Base-by-base conservation (phyloP, 306 rosid genomes). In the Glycine soja region DNA sequence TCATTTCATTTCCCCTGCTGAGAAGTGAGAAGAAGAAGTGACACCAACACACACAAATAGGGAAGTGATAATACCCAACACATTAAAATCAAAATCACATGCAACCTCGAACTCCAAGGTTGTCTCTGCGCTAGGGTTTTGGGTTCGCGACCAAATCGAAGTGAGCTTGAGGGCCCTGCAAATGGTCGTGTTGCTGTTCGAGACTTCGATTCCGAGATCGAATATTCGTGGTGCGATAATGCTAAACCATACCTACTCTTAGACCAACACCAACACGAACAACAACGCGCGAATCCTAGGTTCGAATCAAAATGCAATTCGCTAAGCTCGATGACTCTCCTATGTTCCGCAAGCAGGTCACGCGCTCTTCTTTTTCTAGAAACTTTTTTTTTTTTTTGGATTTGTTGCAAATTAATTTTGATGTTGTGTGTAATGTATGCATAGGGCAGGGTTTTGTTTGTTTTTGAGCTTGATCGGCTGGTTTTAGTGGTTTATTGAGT, bases 341-440 rank as follows among this genome's bases (percentile, higher is more conserved):
- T 56, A 96, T 96, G 99, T 96, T 96, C 90, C 99, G 99, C 83
- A 96, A 96, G 91, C 99, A 96, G 99, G 99, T 95, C 59, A 61
- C 58, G 64, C 70, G 4, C 66, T 75, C 24, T 19, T 80, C 4
- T 13, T 14, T 11, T 61, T 36, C 54, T 51, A 30, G 24, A 24
- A 24, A 24, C 30, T 24, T 24, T 24, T 19, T 8, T 19, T 46
- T 14, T 45, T 11, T 11, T 34, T 8, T 19, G 0, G 19, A 10
- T 10, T 61, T 36, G 5, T 70, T 0, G 24, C 0, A 14, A 10
- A 7, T 83, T 83, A 62, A 52, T 30, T 79, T 16, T 45, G 70
- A n/a, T 59, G 36, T 15, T 77, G 7, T 53, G 15, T 43, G 47
- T 63, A 40, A 18, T 18, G 57, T 65, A 12, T 72, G 72, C 51